Evolutionary conservation across 106 monocot species (phyloP).

Genomic region (Triglochin maritima): DNA sequence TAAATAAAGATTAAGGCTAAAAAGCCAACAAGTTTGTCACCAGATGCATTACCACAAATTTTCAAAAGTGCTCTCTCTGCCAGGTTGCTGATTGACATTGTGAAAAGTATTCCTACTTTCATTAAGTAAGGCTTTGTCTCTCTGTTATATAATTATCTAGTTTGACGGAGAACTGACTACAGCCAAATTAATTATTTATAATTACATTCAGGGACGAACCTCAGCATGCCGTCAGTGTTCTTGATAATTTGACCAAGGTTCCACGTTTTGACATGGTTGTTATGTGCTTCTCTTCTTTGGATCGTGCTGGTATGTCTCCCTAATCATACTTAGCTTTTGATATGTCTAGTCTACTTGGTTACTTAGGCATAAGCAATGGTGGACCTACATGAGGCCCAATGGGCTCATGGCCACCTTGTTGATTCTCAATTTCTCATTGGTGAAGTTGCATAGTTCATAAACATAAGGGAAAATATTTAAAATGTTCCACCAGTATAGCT

Average conservation of each 20-base stretch:
- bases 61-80: constrained; percentile 91
- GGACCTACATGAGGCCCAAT: no score
- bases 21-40: no score
- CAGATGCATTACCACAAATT: constrained; percentile 63
- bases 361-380: no score
- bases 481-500: no score
- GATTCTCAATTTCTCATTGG: no score
- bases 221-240: constrained; percentile 50
- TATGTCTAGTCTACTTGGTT: no score
- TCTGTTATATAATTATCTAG: neutral
- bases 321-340: neutral
- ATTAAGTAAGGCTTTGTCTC: constrained; percentile 35
- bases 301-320: constrained; percentile 51
- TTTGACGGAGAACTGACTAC: neutral
- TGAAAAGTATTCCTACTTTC: constrained; percentile 65
- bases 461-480: no score
- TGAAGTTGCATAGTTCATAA: no score
- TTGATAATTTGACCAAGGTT: constrained; percentile 70
- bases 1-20: no score
- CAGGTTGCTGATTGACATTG: constrained; percentile 71
- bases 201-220: constrained; percentile 59
- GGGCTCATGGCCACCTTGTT: no score
- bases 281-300: constrained; percentile 62
- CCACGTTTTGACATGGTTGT: constrained; percentile 90
- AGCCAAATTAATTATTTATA: neutral